Base-by-base conservation (phyloP, 805 yeast species). In the Cyberlindnera sargentensis region DNA sequence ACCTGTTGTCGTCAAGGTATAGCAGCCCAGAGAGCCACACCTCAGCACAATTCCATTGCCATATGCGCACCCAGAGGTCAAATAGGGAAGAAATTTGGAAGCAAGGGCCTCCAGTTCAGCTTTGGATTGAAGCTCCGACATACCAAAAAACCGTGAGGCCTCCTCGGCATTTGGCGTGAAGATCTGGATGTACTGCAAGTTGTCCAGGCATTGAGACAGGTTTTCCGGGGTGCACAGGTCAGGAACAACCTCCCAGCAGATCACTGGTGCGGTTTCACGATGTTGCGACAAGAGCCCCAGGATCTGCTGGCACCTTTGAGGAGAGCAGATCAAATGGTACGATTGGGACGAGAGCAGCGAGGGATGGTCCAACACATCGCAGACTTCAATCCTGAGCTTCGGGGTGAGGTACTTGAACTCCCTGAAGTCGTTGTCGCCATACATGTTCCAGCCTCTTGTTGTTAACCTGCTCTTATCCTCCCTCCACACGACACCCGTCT, bases 161-260 rank as follows among this genome's bases (percentile, higher is more conserved):
- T 90, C 97, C 35, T 82, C 81, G 6, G 88, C 78, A 60, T 90
- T 90, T 0, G 98, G 98, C 1, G 95, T 76, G 29, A 90, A 68
- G 0, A 86, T 70, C 42, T 78, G 78, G 3, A 84, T 69, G 5
- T 65, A 48, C 8, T 63, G 56, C 15, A 83, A 58, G 6, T 74
- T 66, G 4, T 52, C 46, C 0, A 61, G 38, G 41, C 74, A 64
- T 2, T 56, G 55, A 0, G 62, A 55, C 33, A 78, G 61, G 45
- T 76, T 70, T 31, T 71, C 80, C 2, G 78, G 73, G 0, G 55
- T 60, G 59, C 95, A 86, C 23, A 74, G 74, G 46, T 80, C 84
- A 1, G 97, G 97, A 6, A 84, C 75, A 0, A 97, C 96, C 62
- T 90, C 98, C 81, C 89, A 91, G 0, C 84, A 73, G 43, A 78